Percentiles rank a stretch among this genome's conserved stretches.
Conservation (phyloP, 257 asterid genomes). For the Dorcoceras hygrometricum region DNA sequence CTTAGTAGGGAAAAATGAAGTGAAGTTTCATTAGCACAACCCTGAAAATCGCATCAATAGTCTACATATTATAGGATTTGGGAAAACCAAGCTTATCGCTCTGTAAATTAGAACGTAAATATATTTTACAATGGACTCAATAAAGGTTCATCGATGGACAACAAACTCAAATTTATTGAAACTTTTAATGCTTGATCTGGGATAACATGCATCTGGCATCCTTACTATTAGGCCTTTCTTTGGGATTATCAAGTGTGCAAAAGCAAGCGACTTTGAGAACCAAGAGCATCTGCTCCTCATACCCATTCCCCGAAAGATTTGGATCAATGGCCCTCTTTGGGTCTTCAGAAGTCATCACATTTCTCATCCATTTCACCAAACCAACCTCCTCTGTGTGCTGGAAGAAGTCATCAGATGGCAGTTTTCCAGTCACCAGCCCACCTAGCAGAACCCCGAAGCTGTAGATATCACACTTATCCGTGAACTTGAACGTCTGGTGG, state of each 20-base stretch:
- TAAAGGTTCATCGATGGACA: not conserved
- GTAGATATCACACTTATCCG: constrained; percentile 81
- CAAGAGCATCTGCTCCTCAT: constrained; percentile 82
- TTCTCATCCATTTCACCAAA: constrained; percentile 84
- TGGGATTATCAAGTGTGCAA: constrained; percentile 74
- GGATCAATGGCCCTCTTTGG: constrained; percentile 68
- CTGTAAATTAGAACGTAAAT: not conserved
- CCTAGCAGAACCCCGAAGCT: constrained; percentile 80
- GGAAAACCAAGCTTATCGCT: not conserved
- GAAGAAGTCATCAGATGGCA: constrained; percentile 76
- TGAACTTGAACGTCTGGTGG: constrained; percentile 66
- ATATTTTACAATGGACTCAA: not conserved
- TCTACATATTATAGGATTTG: constrained; percentile 13
- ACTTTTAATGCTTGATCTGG: constrained; percentile 54
- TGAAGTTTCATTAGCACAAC: not conserved
- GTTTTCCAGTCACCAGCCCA: constrained; percentile 57
- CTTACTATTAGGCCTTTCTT: constrained; percentile 82
- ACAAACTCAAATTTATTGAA: not conserved
- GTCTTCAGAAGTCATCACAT: constrained; percentile 70
- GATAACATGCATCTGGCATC: constrained; percentile 68
- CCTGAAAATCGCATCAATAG: not conserved
- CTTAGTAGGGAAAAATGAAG: not conserved
- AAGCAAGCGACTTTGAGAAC: constrained; percentile 85
- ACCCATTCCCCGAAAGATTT: constrained; percentile 53
- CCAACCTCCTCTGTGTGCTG: constrained; percentile 65